Evolutionary conservation across 1,139 yeast genomes (phyloP), one percentile per base, ranked within the genome.

Genomic region (Fermentozyma sake): DNA sequence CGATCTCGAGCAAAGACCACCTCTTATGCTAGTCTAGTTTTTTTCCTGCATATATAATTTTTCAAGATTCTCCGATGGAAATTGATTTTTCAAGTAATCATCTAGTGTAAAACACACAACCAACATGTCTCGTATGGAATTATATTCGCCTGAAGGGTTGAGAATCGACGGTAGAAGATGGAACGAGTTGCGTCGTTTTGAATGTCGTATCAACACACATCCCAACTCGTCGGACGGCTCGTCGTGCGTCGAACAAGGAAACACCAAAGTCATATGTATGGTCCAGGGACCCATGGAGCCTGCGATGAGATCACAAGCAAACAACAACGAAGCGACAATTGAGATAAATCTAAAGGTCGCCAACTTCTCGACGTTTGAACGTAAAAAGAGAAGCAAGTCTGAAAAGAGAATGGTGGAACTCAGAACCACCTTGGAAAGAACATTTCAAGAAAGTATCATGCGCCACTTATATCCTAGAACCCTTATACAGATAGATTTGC

Each of bases 281-380:
- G 89, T 91, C 2, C 75, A 75, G 36, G 98, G 98, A 1, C 98
- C 98, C 1, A 77, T 72, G 68, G 97, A 85, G 52, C 96, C 93
- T 5, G 63, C 64, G 11, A 46, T 67, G 24, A 48, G 64, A 54
- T 74, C 65, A 39, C 78, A 54, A 68, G 58, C 52, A 33, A 57
- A 58, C 59, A 61, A 42, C 46, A 55, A 52, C 37, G 62, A 28
- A 31, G 86, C 91, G 3, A 65, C 71, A 3, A 57, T 91, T 14
- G 76, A 72, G 13, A 79, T 89, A 11, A 72, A 72, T 32, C 59
- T 89, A 12, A 74, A 76, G 27, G 68, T 87, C 17, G 84, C 96
- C 2, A 84, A 91, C 31, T 91, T 89, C 56, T 78, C 94, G 17
- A 76, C 87, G 2, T 63, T 74, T 23, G 93, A 83, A 35, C 68